Conservation (phyloP, 2,329 filamentous ascomycete genomes). For the Hymenoscyphus infarciens region DNA sequence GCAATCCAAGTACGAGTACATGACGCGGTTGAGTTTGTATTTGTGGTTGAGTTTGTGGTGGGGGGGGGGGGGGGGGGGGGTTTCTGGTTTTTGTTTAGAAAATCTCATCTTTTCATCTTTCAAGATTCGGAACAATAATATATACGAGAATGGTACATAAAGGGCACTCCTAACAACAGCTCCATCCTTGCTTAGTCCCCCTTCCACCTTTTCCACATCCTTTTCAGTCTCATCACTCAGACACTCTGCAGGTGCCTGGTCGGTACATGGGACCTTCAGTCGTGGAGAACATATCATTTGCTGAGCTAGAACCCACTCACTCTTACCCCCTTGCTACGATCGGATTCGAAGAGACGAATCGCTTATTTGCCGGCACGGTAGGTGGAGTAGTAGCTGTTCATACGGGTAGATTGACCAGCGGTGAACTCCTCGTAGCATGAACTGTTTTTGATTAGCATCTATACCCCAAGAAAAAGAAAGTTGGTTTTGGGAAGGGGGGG, state of each 20-base stretch:
- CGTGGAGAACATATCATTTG: background rate
- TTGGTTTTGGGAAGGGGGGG: background rate
- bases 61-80: too few relatives aligned
- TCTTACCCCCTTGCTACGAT: background rate
- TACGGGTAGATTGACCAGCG: slow-evolving; percentile 17
- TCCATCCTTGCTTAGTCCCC: background rate
- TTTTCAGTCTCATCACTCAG: background rate
- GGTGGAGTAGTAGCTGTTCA: slow-evolving; percentile 17
- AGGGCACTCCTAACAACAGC: background rate
- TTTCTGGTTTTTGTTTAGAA: too few relatives aligned
- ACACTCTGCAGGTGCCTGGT: background rate
- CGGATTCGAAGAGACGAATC: background rate
- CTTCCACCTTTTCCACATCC: background rate
- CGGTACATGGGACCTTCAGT: background rate
- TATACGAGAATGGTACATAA: background rate
- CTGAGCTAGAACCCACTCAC: background rate
- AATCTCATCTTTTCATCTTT: too few relatives aligned
- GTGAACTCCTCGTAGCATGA: slow-evolving; percentile 44
- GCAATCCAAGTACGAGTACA: too few relatives aligned
- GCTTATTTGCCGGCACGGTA: slow-evolving; percentile 15
- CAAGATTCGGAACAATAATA: background rate
- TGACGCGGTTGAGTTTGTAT: too few relatives aligned
- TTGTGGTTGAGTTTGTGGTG: too few relatives aligned
- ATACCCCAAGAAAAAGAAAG: background rate
- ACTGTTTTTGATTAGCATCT: slow-evolving; percentile 7